Base-by-base conservation (phyloP, 2,329 filamentous ascomycete genomes). In the Nannizzia gypsea region DNA sequence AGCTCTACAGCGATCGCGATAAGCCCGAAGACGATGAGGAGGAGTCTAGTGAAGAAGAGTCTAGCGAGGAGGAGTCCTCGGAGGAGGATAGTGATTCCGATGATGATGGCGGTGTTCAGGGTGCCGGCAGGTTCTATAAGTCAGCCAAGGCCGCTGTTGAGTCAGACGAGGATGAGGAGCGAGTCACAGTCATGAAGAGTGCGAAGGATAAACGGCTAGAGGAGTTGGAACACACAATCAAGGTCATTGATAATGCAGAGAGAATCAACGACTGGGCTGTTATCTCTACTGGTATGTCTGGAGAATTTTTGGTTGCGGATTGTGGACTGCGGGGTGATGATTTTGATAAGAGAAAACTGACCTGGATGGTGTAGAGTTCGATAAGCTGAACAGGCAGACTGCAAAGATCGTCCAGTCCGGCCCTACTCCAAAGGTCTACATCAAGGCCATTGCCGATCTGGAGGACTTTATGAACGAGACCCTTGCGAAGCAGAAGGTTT, bases 221-320 rank as follows among this genome's bases (percentile, higher is more conserved):
- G 71, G 95, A 97, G 76, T 81, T 99, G 63, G 92, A 99, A 74
- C 83, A 84, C 62, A 95, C 86, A 48, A 88, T 97, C 70, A 87
- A 88, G 74, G 78, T 88, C 71, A 97, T 99, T 70, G 91, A 97
- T 73, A 99, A 99, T 78, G 91, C 89, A 63, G 82, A 93, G 76
- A 97, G 95, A 81, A 99, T 97, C 71, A 90, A 89, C 71, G 93
- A 99, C 77, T 99, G 93, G 93, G 88, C 87, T 66, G 86, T 92
- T 64, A 95, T 97, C 67, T 89, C 90, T 64, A 83, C 84, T 71
- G 90, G 91, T 95, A 82, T 69, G 86, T 75, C 48, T 40, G 55
- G 28, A n/a, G 17, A n/a, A 22, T 6, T 50, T 42, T 22, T 26
- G 31, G 52, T 6, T 17, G n/a, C 15, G 26, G 26, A 42, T 6